Conservation (phyloP, 768 basidiomycete genomes). For the Lenzites betulinus region DNA sequence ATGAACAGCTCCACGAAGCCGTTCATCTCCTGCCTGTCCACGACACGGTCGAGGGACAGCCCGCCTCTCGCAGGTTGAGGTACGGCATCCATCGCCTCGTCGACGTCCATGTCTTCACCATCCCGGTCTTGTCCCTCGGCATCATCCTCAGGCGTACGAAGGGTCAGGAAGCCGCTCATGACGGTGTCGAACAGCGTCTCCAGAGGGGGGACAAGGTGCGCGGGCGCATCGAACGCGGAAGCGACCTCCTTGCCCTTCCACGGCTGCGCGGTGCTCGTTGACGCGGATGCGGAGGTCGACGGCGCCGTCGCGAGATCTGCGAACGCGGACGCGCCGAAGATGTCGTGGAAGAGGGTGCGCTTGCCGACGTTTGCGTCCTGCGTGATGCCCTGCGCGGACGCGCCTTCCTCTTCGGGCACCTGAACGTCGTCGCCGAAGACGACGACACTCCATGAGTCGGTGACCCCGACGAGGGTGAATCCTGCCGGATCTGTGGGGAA, state of each 20-base stretch:
- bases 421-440: slow-evolving; percentile 63
- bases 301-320: slow-evolving; percentile 28
- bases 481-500: slow-evolving; percentile 32
- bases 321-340: slow-evolving; percentile 83
- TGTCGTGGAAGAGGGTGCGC: slow-evolving; percentile 83
- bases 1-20: slow-evolving; percentile 67
- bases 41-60: slow-evolving; percentile 37
- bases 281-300: slow-evolving; percentile 26
- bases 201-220: slow-evolving; percentile 77
- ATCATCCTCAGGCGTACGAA: slow-evolving; percentile 25
- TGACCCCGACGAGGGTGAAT: slow-evolving; percentile 71
- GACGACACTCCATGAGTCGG: slow-evolving; percentile 62
- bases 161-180: slow-evolving; percentile 48
- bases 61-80: slow-evolving; percentile 18
- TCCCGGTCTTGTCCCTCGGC: slow-evolving; percentile 20
- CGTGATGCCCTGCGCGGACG: slow-evolving; percentile 41
- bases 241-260: slow-evolving; percentile 46
- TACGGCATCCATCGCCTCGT: slow-evolving; percentile 27
- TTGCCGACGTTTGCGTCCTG: slow-evolving; percentile 31
- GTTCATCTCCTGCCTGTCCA: slow-evolving; percentile 58
- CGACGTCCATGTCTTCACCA: slow-evolving; percentile 30
- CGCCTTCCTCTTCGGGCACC: slow-evolving; percentile 44
- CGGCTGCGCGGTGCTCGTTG: slow-evolving; percentile 23
- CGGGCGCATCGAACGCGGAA: slow-evolving; percentile 63
- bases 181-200: slow-evolving; percentile 69